Conservation (phyloP, 176 grass and related monocot genomes). For the Puya raimondii region DNA sequence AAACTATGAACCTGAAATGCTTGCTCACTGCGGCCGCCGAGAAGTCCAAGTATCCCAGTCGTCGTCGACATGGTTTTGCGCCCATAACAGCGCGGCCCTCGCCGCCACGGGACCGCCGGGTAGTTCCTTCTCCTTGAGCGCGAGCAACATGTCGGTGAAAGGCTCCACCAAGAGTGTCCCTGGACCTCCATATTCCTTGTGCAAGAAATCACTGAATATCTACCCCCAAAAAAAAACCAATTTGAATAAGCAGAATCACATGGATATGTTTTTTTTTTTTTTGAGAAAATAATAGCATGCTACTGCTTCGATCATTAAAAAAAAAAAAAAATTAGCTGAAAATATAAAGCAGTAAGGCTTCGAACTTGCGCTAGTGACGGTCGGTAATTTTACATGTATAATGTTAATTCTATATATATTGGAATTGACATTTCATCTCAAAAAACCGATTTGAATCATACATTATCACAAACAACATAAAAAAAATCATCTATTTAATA, state of each 20-base stretch:
- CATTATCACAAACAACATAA: neutral
- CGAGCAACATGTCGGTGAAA: conserved; percentile 14
- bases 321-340: too few species aligned
- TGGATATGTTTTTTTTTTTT: too few species aligned
- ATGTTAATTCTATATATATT: too few species aligned
- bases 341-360: too few species aligned
- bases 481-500: neutral
- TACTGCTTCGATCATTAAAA: too few species aligned
- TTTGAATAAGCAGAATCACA: neutral
- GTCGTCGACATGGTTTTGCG: conserved; percentile 14
- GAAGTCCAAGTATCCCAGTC: conserved; percentile 12
- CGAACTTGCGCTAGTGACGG: too few species aligned
- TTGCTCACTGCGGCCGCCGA: neutral
- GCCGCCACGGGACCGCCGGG: conserved; percentile 11
- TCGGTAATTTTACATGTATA: too few species aligned
- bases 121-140: conserved; percentile 17
- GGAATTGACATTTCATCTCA: too few species aligned
- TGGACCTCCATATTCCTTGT: conserved; percentile 19
- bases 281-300: too few species aligned
- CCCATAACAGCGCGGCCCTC: conserved; percentile 10
- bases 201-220: conserved; percentile 5
- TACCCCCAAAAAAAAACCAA: neutral
- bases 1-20: neutral
- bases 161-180: conserved; percentile 18
- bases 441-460: neutral